phyloP scores from a whole-genome alignment of 768 basidiomycete species.

The Hericium alpestre region DNA sequence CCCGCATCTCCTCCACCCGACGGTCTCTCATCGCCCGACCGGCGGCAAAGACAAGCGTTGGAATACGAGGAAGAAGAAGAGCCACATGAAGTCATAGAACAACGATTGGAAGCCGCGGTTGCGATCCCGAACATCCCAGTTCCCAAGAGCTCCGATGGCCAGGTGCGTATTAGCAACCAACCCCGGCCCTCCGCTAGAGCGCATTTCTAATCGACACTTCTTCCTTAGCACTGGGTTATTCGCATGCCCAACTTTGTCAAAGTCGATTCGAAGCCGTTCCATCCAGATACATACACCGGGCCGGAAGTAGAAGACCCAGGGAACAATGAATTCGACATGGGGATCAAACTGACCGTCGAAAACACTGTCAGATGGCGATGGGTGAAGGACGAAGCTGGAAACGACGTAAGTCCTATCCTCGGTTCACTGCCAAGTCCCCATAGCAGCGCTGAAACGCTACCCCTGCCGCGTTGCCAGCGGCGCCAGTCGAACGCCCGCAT shows the following conservation, averaged over 20 bases:
- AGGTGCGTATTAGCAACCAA: constrained; percentile 38
- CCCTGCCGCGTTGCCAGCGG: constrained; percentile 31
- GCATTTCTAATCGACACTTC: constrained; percentile 1
- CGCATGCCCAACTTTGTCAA: constrained; percentile 91
- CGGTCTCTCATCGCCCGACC: constrained; percentile 51
- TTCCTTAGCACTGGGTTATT: constrained; percentile 79
- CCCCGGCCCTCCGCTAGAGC: constrained; percentile 2
- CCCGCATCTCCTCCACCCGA: constrained; percentile 30
- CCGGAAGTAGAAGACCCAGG: constrained; percentile 69
- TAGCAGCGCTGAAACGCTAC: neutral
- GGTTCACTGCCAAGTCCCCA: neutral
- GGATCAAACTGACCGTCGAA: constrained; percentile 80
- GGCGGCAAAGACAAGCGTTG: constrained; percentile 47
- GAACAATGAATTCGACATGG: constrained; percentile 63
- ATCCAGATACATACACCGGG: constrained; percentile 74
- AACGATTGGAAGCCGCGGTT: constrained; percentile 57
- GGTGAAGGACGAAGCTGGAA: constrained; percentile 64
- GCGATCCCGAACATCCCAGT: constrained; percentile 82
- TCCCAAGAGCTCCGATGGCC: constrained; percentile 68
- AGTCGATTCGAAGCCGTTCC: constrained; percentile 83
- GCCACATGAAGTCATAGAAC: constrained; percentile 43
- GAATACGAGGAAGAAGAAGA: constrained; percentile 76
- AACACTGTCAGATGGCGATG: constrained; percentile 96
- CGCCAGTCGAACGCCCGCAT: constrained; percentile 86
- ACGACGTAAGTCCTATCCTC: constrained; percentile 47